Base-by-base conservation (phyloP, 345 rosid genomes). In the Citrus reticulata region DNA sequence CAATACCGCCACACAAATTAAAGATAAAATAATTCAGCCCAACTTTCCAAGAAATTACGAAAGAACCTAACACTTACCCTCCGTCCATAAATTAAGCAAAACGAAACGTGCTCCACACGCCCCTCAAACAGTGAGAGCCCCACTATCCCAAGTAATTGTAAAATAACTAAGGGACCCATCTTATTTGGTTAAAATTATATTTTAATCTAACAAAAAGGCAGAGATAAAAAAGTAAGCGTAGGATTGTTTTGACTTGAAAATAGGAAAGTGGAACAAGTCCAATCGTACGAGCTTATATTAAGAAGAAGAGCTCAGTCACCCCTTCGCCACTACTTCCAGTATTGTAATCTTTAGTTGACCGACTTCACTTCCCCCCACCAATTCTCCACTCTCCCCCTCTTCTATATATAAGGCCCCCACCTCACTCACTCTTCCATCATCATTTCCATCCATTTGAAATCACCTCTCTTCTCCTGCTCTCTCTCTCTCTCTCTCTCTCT, bases 261-360 rank as follows among this genome's bases (percentile, higher is more conserved):
- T 7, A 6, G 13, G 16, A 22, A 35, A 19, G 9, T 66, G 70
- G 70, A 85, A 84, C 9, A 8, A 77, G 86, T 84, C 86, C 1
- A 57, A 16, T 42, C 51, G 5, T 46, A 3, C 0, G 4, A 46
- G 51, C 51, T 46, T 5, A 5, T 9, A 2, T 70, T 35, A 35
- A 5, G 11, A 13, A 13, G 17, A 46, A 46, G 11, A 79, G 73
- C 73, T 83, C 80, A 77, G 77, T 77, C 82, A 22, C 70, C 22
- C 61, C 7, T 75, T 37, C 62, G 42, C 73, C 77, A 24, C 76
- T 62, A 65, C 72, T 66, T 46, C 51, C 51, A 46, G 17, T 46
- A 46, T 46, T 46, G 51, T 46, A 46, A 46, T 13, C 51, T 66
- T 81, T 77, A 78, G 88, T 88, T 88, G 95, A 91, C 95, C 95